Base-by-base conservation (phyloP, 2,329 filamentous ascomycete genomes). In the Arthroderma uncinatum region DNA sequence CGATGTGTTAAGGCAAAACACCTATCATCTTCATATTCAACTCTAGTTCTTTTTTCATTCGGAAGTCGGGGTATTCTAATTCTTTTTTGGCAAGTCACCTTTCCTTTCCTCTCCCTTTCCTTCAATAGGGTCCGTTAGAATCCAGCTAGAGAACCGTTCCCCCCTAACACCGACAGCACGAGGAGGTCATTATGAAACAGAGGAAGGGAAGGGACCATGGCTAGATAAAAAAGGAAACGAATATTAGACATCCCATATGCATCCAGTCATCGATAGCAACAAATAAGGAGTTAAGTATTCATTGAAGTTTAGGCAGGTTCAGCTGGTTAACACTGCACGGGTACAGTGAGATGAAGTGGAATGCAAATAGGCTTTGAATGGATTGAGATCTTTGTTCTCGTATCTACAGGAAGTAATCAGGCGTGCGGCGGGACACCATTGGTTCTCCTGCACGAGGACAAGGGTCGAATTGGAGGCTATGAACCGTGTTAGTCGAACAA, bases 361-460 rank as follows among this genome's bases (percentile, higher is more conserved):
- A 30, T 33, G 47, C 47, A 33, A n/a, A 33, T 16, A 50, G 23
- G 25, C 47, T 50, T 47, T 47, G 19, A 50, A 50, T 50, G 28
- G 33, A 30, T 47, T 47, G 40, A 47, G 40, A 28, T 33, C 48
- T 39, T 55, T 36, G 14, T 55, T 39, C 28, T 55, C 25, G 36
- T 44, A 55, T 55, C 53, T 87, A 98, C 73, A 97, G 86, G 87
- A 98, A 98, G 80, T 98, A 98, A 75, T 98, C 92, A 57, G 92
- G 92, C 62, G 93, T 98, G 68, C 87, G 84, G 79, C 93, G 86
- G 71, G 93, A 97, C 63, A 98, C 93, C 93, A 97, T 97, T 23
- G 93, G 93, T 73, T 98, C 93, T 66, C 93, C 93, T 64, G 93
- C 92, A 74, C 93, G 84, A 58, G 93, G 93, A 80, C 93, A 97